Evolutionary conservation across 768 basidiomycete species (phyloP).

Genomic region (Strobilomyces confusus): DNA sequence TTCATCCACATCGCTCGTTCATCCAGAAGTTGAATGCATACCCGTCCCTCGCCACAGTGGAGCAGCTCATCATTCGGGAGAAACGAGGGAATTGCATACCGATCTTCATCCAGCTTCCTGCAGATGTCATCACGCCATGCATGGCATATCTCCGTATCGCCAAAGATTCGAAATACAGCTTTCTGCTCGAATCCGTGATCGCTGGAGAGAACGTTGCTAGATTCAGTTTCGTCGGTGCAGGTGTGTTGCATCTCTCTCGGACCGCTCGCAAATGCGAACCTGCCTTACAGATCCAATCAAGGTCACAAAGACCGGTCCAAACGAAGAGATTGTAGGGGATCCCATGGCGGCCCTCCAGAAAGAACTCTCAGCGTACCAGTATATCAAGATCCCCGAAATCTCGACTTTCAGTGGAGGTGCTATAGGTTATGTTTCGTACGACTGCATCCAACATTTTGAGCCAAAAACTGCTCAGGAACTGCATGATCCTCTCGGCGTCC

Average conservation of each 20-base stretch:
- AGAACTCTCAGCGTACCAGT: slow-evolving; percentile 82
- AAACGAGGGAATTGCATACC: slow-evolving; percentile 91
- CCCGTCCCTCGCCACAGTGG: slow-evolving; percentile 71
- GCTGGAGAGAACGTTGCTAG: slow-evolving; percentile 88
- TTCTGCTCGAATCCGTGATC: slow-evolving; percentile 89
- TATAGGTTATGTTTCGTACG: slow-evolving; percentile 95
- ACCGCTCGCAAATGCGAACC: neutral
- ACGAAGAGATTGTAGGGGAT: slow-evolving; percentile 80
- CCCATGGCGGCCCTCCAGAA: slow-evolving; percentile 81
- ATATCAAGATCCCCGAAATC: slow-evolving; percentile 87
- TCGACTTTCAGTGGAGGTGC: slow-evolving; percentile 97
- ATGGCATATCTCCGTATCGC: slow-evolving; percentile 93
- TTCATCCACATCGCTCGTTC: slow-evolving; percentile 50
- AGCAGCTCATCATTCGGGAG: slow-evolving; percentile 73
- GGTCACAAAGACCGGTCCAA: slow-evolving; percentile 83
- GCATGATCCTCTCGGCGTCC: slow-evolving; percentile 78
- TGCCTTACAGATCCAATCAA: slow-evolving; percentile 78
- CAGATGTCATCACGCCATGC: slow-evolving; percentile 95
- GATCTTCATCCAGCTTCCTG: slow-evolving; percentile 88
- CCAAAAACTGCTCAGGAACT: slow-evolving; percentile 81
- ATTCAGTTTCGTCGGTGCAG: slow-evolving; percentile 95
- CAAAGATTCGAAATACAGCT: slow-evolving; percentile 90
- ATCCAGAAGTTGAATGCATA: slow-evolving; percentile 60
- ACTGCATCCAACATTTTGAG: slow-evolving; percentile 95
- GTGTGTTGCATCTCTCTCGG: slow-evolving; percentile 42